These are phyloP conservation scores for Gaultheria prostrata DNA, from an alignment of 148 eudicot genomes.

Conservation along the genomic window DNA sequence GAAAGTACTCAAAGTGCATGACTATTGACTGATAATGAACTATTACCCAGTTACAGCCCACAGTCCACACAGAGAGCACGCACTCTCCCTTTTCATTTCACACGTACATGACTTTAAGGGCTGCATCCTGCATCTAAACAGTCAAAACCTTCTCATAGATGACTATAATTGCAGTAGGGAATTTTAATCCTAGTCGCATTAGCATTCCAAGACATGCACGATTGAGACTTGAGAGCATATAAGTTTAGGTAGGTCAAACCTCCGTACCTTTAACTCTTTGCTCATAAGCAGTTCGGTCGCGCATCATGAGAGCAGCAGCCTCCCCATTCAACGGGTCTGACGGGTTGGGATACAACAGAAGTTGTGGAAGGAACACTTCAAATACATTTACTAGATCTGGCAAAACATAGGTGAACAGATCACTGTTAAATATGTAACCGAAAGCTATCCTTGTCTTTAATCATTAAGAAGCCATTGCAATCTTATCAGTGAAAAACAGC, in stretches of 20 bases:
- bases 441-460: background rate
- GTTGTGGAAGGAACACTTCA: constrained; percentile 97
- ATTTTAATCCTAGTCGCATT: constrained; percentile 2
- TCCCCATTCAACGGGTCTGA: constrained; percentile 87
- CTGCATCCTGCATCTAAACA: background rate
- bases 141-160: background rate
- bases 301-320: constrained; percentile 93
- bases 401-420: constrained; percentile 19
- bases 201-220: background rate
- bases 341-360: constrained; percentile 89
- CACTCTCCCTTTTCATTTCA: background rate
- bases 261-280: constrained; percentile 74
- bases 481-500: background rate
- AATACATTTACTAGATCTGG: constrained; percentile 86
- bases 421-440: background rate
- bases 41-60: background rate
- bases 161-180: background rate
- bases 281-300: constrained; percentile 65
- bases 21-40: background rate
- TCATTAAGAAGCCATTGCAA: background rate
- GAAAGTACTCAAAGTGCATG: background rate
- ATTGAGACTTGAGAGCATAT: constrained; percentile 4
- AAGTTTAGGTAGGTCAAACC: background rate
- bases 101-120: background rate
- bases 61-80: background rate